phyloP scores from a whole-genome alignment of 1,284 basidiomycete genomes.

The Malassezia sp. region DNA sequence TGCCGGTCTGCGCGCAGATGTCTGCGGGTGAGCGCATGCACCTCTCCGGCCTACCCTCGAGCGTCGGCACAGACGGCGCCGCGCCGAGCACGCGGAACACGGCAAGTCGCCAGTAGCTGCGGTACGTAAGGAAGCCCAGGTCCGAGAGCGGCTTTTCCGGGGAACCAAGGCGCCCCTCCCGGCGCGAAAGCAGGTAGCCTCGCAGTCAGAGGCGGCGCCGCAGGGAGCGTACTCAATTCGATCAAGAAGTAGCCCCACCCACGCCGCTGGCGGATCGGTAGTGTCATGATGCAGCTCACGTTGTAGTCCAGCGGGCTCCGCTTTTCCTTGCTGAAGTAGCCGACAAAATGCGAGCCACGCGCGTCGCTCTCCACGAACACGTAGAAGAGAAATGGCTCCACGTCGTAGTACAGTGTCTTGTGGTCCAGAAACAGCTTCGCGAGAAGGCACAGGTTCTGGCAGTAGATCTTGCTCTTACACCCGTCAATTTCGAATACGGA shows the following conservation, averaged over 20 bases:
- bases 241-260: conserved; percentile 87
- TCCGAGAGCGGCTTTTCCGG: conserved; percentile 96
- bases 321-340: conserved; percentile 99
- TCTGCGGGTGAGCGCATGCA: conserved; percentile 48
- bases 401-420: conserved; percentile 98
- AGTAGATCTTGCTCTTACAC: conserved; percentile 96
- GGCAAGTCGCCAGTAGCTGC: conserved; percentile 88
- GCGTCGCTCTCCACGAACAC: conserved; percentile 89
- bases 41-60: conserved; percentile 68
- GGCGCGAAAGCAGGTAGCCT: conserved; percentile 94
- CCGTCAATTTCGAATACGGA: conserved; percentile 98
- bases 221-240: conserved; percentile 50
- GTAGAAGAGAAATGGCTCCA: conserved; percentile 98
- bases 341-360: conserved; percentile 81
- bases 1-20: conserved; percentile 72
- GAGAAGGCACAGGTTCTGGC: conserved; percentile 94
- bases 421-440: conserved; percentile 99
- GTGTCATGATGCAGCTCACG: conserved; percentile 97
- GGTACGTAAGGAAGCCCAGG: conserved; percentile 82
- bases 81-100: conserved; percentile 67
- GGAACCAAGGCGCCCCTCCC: conserved; percentile 87
- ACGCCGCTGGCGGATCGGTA: conserved; percentile 83
- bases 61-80: conserved; percentile 55
- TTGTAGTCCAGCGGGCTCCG: conserved; percentile 80
- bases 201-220: not conserved